A percentile compares a stretch with the other conserved stretches of the same genome.
Evolutionary conservation across 768 basidiomycete genomes (phyloP).

Genomic region (Lentinula raphanica): DNA sequence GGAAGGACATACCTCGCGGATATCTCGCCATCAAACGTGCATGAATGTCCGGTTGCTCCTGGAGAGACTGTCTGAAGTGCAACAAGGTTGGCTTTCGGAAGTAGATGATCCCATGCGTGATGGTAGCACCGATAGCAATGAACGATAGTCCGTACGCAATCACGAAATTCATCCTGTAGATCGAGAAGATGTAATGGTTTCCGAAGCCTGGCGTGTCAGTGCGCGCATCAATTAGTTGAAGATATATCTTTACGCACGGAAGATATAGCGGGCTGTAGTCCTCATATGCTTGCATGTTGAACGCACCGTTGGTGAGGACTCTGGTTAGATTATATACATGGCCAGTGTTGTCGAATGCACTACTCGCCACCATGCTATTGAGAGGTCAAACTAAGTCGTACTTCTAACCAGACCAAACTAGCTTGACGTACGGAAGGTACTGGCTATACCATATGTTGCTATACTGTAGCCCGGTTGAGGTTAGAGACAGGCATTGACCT

Average conservation of each 20-base stretch:
- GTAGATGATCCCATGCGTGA: conserved; percentile 40
- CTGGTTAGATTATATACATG: conserved; percentile 35
- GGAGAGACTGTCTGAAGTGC: conserved; percentile 44
- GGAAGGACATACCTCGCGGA: conserved; percentile 35
- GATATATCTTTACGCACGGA: background rate
- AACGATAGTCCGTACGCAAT: conserved; percentile 27
- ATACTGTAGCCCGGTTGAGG: conserved; percentile 27
- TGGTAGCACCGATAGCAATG: conserved; percentile 31
- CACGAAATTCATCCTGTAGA: conserved; percentile 1
- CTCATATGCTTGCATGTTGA: conserved; percentile 32
- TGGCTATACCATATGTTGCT: conserved; percentile 54
- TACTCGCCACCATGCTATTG: conserved; percentile 38
- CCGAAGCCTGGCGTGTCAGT: too few relatives aligned
- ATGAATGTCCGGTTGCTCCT: conserved; percentile 58
- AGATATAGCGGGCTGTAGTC: conserved; percentile 7
- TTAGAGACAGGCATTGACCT: background rate
- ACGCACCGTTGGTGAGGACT: conserved; percentile 33
- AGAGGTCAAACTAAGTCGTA: too few relatives aligned
- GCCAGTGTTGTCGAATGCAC: conserved; percentile 61
- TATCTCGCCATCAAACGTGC: conserved; percentile 55
- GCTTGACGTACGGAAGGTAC: conserved; percentile 46
- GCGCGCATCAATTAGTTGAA: background rate
- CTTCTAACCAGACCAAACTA: conserved; percentile 14
- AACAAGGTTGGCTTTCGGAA: conserved; percentile 55
- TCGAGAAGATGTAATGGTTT: too few relatives aligned